Conservation (phyloP, 495 filamentous ascomycete species). For the Xeromyces bisporus region DNA sequence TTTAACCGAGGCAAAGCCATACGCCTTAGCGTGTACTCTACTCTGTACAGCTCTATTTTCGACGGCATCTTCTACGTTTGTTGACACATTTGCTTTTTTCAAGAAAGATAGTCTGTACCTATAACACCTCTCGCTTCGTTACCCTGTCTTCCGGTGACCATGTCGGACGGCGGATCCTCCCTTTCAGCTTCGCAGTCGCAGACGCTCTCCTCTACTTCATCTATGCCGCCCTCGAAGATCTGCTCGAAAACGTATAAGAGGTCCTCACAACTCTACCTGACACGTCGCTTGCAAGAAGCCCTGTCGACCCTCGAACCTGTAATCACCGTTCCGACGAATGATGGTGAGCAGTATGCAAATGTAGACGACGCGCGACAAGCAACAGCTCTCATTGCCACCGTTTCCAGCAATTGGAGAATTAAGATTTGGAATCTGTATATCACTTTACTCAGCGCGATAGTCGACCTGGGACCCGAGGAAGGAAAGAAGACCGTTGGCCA, state of each 20-base stretch:
- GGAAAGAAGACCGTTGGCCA: conserved; percentile 75
- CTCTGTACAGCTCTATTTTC: no score
- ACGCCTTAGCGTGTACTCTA: neutral
- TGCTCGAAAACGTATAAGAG: conserved; percentile 55
- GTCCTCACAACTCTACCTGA: conserved; percentile 79
- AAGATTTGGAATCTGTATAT: conserved; percentile 97
- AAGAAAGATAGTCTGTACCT: no score
- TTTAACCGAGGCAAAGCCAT: neutral
- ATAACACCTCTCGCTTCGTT: no score
- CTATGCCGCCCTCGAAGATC: conserved; percentile 45
- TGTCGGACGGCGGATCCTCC: conserved; percentile 17
- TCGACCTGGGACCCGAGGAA: conserved; percentile 78
- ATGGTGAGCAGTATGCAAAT: conserved; percentile 21
- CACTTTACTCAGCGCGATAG: conserved; percentile 74
- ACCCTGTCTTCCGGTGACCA: conserved; percentile 5
- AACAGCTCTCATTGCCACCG: conserved; percentile 52
- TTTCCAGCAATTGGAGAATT: conserved; percentile 61
- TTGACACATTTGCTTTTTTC: no score
- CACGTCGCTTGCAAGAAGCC: conserved; percentile 77
- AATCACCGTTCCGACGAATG: conserved; percentile 31
- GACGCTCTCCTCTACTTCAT: conserved; percentile 31
- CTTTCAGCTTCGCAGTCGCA: conserved; percentile 27
- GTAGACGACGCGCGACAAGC: conserved; percentile 16
- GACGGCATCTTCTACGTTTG: no score
- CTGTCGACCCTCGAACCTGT: conserved; percentile 67